Evolutionary conservation across 164 flowering plant genomes (phyloP), one percentile per base, ranked within the genome.

Genomic region (Cinnamomum chago): DNA sequence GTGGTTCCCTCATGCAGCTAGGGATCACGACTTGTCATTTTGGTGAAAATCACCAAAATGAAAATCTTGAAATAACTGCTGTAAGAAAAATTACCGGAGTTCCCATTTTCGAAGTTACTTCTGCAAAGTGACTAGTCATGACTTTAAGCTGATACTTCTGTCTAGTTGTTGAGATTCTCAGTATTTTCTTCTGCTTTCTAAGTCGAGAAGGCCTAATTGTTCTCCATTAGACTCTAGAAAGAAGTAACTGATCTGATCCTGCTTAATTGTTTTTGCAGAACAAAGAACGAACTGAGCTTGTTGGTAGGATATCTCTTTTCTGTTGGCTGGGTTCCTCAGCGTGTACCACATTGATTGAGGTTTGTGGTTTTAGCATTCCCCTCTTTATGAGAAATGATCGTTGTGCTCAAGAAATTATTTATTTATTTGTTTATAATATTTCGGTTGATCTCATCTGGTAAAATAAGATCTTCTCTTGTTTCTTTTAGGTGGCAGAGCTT

Each of bases 261-360:
- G 35, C 50, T 52, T 51, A 22, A 67, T 74, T 27, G 33, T 66
- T 70, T 13, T 67, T 30, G 14, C 71, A 96, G 99, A 87, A 92
- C 89, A 93, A 94, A 81, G 99, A 96, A 82, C 88, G 92, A 14
- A 80, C 93, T 12, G 98, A 96, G 67, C 76, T 86, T 62, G 60
- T 96, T 84, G 95, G 95, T 47, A 85, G 93, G 82, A 88, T 94
- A 3, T 90, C 99, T 69, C 97, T 96, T 58, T 96, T 83, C 86
- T 96, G 99, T 79, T 96, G 97, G 97, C 65, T 92, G 92, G 95
- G 98, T 68, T 88, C 98, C 66, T 91, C 98, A 65, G 65, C 86
- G 24, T 94, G 97, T 70, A 85, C 87, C 69, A 79, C 92, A 67
- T 76, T 92, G 83, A 89, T 89, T 81, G 98, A 96, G 98, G 98